Conservation (phyloP, 768 basidiomycete species). For the Boletus tylopilopsis region DNA sequence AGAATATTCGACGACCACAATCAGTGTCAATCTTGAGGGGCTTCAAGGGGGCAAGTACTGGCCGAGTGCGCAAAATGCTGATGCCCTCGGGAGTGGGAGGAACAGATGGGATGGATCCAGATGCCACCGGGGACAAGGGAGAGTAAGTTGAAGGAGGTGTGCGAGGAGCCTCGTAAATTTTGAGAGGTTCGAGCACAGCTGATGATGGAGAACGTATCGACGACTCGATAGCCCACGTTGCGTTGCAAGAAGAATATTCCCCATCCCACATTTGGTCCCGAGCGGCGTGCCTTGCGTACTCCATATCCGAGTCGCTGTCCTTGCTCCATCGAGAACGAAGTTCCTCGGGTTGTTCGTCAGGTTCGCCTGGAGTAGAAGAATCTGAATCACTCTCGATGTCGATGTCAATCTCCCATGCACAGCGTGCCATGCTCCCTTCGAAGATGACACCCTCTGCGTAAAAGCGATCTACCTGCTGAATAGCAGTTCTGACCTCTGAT, state of each 20-base stretch:
- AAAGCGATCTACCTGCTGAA: slow-evolving; percentile 58
- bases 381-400: slow-evolving; percentile 60
- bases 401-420: slow-evolving; percentile 74
- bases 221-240: slow-evolving; percentile 55
- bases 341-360: slow-evolving; percentile 36
- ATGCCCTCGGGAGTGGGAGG: slow-evolving; percentile 58
- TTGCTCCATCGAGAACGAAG: slow-evolving; percentile 60
- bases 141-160: slow-evolving; percentile 54
- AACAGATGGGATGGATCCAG: slow-evolving; percentile 41
- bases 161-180: slow-evolving; percentile 43
- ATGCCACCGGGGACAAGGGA: slow-evolving; percentile 38
- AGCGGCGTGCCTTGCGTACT: slow-evolving; percentile 27
- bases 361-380: slow-evolving; percentile 45
- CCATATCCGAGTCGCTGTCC: slow-evolving; percentile 38
- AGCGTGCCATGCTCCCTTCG: slow-evolving; percentile 76
- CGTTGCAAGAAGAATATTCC: slow-evolving; percentile 43
- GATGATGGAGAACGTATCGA: slow-evolving; percentile 45
- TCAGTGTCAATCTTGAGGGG: slow-evolving; percentile 60
- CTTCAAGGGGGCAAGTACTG: slow-evolving; percentile 33
- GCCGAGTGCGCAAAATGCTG: slow-evolving; percentile 38
- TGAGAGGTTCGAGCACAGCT: slow-evolving; percentile 34
- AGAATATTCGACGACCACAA: slow-evolving; percentile 34
- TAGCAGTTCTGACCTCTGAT: slow-evolving; percentile 46
- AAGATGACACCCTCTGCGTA: slow-evolving; percentile 75
- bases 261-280: slow-evolving; percentile 32